Base-by-base conservation (phyloP, 2,329 filamentous ascomycete species). In the Xylaria sp. region DNA sequence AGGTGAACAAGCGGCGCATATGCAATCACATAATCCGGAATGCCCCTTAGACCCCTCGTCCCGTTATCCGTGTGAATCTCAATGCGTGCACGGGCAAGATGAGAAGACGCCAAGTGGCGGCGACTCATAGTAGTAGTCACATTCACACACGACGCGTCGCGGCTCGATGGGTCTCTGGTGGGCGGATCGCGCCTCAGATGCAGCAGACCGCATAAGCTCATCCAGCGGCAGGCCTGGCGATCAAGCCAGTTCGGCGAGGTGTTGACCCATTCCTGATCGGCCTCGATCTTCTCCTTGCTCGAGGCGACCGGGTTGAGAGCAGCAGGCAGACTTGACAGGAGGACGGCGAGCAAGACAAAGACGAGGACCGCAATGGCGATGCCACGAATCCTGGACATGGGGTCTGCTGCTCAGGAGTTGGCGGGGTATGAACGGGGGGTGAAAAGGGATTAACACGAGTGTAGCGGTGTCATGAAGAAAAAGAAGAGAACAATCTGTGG, bases 1-100 rank as follows among this genome's bases (percentile, higher is more conserved):
- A 97, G 82, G 72, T 96, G 90, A 34, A 96, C 91, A 54, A 95
- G 81, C 39, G 92, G 92, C 63, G 92, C 92, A 77, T 94, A 83
- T 59, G 90, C 83, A 58, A 91, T 78, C 35, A 96, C 89, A 70
- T 92, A 96, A 58, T 88, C 79, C 9, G 92, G 91, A 4, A 91
- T 81, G 23, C 84, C 78, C 49, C 74, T 74, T 30, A 78, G 66
- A 19, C 75, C 72, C 16, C 52, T 53, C 50, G 65, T 69, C 51
- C 72, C 66, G 19, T 46, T 55, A 30, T 49, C 51, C 8, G 47
- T 61, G 46, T 57, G 61, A 52, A 51, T 61, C 16, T 58, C 51
- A 44, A 35, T 19, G 49, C 58, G 48, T 63, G n/a, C 51, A 19
- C 57, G 66, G 55, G 48, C 53, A 53, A 57, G 48, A 69, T 59